phyloP scores from a whole-genome alignment of 441 rosid genomes.

The Isatis lusitanica region DNA sequence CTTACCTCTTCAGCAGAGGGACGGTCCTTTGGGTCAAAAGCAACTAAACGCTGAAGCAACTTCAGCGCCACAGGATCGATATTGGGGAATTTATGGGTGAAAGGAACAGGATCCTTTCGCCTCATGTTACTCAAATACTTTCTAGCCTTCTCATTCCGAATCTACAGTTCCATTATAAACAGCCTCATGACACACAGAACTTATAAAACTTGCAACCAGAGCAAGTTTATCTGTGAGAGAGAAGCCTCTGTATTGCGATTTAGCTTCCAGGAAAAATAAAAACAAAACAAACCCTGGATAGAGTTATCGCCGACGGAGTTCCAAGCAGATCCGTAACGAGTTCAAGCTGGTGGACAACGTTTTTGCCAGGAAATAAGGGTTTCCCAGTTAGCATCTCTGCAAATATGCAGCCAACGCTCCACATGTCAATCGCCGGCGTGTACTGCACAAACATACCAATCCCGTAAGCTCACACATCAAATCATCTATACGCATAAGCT shows the following conservation, averaged over 20 bases:
- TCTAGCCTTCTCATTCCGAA: slow-evolving; percentile 94
- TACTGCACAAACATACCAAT: slow-evolving; percentile 56
- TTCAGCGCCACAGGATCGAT: slow-evolving; percentile 76
- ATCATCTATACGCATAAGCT: background rate
- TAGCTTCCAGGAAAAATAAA: slow-evolving; percentile 25
- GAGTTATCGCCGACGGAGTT: slow-evolving; percentile 70
- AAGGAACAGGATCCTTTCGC: slow-evolving; percentile 72
- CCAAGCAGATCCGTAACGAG: slow-evolving; percentile 96
- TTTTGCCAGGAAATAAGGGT: slow-evolving; percentile 94
- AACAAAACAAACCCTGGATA: slow-evolving; percentile 69
- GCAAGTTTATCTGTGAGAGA: slow-evolving; percentile 35
- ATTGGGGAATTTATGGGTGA: slow-evolving; percentile 69
- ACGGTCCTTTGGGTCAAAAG: slow-evolving; percentile 93
- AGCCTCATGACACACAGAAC: slow-evolving; percentile 34
- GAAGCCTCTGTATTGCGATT: slow-evolving; percentile 35
- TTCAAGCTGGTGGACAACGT: slow-evolving; percentile 89
- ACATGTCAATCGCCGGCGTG: slow-evolving; percentile 96
- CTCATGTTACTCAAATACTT: slow-evolving; percentile 80
- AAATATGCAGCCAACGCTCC: slow-evolving; percentile 99
- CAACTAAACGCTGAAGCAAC: slow-evolving; percentile 78
- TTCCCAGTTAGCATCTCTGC: slow-evolving; percentile 90
- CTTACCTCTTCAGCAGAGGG: slow-evolving; percentile 91
- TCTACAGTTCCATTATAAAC: slow-evolving; percentile 54
- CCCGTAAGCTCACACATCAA: slow-evolving; percentile 11
- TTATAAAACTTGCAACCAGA: slow-evolving; percentile 30